Evolutionary conservation across 2,329 filamentous ascomycete genomes (phyloP).

Genomic region (Tolypocladium endophyticum): DNA sequence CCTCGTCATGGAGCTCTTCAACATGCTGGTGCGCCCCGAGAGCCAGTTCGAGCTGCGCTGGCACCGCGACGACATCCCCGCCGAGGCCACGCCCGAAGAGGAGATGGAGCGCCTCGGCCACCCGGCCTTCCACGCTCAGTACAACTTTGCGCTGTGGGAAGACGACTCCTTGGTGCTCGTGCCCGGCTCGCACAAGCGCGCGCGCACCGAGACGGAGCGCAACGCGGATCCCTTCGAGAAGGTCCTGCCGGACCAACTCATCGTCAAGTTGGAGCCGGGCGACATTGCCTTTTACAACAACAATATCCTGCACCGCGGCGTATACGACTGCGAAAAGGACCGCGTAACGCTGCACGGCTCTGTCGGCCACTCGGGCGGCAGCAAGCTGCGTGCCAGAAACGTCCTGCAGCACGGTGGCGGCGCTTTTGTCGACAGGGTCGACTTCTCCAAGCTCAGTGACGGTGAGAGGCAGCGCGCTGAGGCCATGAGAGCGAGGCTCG

Average conservation of each 20-base stretch:
- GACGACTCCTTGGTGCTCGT: slow-evolving; percentile 67
- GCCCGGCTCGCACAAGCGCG: slow-evolving; percentile 63
- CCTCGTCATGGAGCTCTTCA: slow-evolving; percentile 80
- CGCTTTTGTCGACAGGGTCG: slow-evolving; percentile 49
- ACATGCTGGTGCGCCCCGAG: slow-evolving; percentile 68
- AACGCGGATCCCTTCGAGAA: slow-evolving; percentile 54
- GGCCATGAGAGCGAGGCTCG: slow-evolving; percentile 52
- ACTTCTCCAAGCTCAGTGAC: slow-evolving; percentile 39
- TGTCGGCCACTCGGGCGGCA: slow-evolving; percentile 50
- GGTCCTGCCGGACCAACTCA: slow-evolving; percentile 50
- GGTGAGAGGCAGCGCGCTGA: slow-evolving; percentile 40
- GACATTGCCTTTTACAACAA: slow-evolving; percentile 86
- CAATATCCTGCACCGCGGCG: slow-evolving; percentile 70
- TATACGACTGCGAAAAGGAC: slow-evolving; percentile 48
- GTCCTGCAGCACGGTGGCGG: slow-evolving; percentile 67
- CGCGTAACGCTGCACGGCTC: slow-evolving; percentile 64
- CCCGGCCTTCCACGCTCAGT: slow-evolving; percentile 68
- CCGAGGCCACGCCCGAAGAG: slow-evolving; percentile 53
- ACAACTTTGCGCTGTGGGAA: slow-evolving; percentile 72
- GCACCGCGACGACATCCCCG: slow-evolving; percentile 76
- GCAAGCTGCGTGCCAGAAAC: slow-evolving; percentile 51
- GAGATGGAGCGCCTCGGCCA: slow-evolving; percentile 51
- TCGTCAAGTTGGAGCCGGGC: slow-evolving; percentile 58
- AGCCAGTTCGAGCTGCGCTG: slow-evolving; percentile 64
- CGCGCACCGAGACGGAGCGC: slow-evolving; percentile 61